Percentiles rank a stretch among this genome's conserved stretches.
Evolutionary conservation across 2,329 filamentous ascomycete species (phyloP).

Genomic region (Biscogniauxia mediterranea): DNA sequence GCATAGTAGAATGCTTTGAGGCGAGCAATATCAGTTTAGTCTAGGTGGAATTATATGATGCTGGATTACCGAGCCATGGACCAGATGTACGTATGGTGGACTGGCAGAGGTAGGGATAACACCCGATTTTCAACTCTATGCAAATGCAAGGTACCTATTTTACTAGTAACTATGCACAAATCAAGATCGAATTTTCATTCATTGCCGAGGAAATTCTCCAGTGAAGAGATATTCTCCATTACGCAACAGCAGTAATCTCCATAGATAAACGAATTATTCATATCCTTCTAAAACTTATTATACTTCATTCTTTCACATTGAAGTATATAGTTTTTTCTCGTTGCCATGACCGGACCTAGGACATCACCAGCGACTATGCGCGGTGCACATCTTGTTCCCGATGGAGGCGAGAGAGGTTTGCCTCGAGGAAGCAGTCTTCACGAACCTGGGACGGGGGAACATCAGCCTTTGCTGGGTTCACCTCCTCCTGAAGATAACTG

Average conservation of each 20-base stretch:
- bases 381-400: not conserved
- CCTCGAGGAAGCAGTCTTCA: not conserved
- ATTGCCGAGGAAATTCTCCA: too few relatives aligned
- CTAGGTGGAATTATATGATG: too few relatives aligned
- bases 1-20: not conserved
- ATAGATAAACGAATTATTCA: not conserved
- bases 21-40: not conserved
- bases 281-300: not conserved
- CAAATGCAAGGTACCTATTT: too few relatives aligned
- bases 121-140: too few relatives aligned
- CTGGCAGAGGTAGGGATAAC: too few relatives aligned
- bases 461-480: constrained; percentile 13
- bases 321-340: not conserved
- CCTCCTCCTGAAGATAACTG: constrained; percentile 34
- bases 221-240: too few relatives aligned
- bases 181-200: too few relatives aligned
- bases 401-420: not conserved
- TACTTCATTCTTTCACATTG: not conserved
- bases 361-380: not conserved
- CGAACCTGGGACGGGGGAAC: constrained; percentile 8
- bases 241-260: too few relatives aligned
- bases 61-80: too few relatives aligned
- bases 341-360: not conserved
- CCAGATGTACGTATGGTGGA: too few relatives aligned
- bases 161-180: too few relatives aligned